These are phyloP conservation scores for Suhomyces chickasaworum DNA, from an alignment of 1,139 yeast species.

Conservation along the genomic window DNA sequence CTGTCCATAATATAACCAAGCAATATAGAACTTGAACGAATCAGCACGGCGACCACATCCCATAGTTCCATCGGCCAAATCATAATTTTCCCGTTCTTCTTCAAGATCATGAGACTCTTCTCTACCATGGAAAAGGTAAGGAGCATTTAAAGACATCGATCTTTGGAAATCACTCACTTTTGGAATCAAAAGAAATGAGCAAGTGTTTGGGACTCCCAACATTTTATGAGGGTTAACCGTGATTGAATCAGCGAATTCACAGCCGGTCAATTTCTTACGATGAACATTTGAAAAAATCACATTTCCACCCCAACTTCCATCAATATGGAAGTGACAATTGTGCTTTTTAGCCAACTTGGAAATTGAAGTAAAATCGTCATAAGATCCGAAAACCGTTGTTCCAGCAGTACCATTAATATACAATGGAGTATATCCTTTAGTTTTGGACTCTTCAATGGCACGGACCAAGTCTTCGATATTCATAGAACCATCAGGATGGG, in stretches of 20 bases:
- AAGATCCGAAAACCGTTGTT: constrained; percentile 85
- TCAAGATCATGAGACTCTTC: constrained; percentile 36
- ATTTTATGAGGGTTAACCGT: constrained; percentile 87
- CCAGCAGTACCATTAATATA: constrained; percentile 87
- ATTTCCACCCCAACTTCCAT: constrained; percentile 93
- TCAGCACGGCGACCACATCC: constrained; percentile 91
- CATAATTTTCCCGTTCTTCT: constrained; percentile 60
- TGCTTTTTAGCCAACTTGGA: constrained; percentile 55
- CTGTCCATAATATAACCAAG: constrained; percentile 81
- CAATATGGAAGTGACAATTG: constrained; percentile 76
- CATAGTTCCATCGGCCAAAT: constrained; percentile 89
- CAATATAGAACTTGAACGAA: constrained; percentile 73
- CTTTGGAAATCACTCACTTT: constrained; percentile 65
- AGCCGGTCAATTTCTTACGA: constrained; percentile 53
- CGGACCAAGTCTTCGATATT: constrained; percentile 47
- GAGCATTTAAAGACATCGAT: constrained; percentile 78
- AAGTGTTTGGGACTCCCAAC: constrained; percentile 89
- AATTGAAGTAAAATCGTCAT: constrained; percentile 65
- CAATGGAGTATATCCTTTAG: constrained; percentile 66
- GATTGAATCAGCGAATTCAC: constrained; percentile 71
- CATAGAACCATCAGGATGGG: constrained; percentile 58
- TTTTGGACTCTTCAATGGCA: constrained; percentile 45
- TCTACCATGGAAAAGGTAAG: constrained; percentile 76
- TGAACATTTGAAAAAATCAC: constrained; percentile 65
- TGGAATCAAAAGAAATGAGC: constrained; percentile 77